phyloP scores from a whole-genome alignment of 2,329 filamentous ascomycete genomes.

The Biscogniauxia mediterranea region DNA sequence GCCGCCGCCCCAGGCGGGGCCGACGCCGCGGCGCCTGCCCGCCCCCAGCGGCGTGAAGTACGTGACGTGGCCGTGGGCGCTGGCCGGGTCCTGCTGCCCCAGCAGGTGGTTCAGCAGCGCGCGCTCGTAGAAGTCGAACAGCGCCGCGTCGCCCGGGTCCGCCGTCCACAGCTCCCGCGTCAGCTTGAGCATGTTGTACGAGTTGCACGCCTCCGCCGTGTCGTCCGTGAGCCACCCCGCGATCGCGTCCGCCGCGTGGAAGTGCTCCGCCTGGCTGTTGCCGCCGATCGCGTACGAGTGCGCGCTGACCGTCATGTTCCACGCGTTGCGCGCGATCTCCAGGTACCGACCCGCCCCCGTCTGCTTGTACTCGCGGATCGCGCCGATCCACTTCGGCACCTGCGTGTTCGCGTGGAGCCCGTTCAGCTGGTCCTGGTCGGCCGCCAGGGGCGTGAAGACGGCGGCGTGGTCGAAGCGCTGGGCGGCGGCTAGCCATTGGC shows the following conservation, averaged over 20 bases:
- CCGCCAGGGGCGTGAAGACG: slow-evolving; percentile 46
- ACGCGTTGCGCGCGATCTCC: slow-evolving; percentile 50
- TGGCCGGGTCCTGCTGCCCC: slow-evolving; percentile 45
- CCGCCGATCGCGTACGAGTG: slow-evolving; percentile 54
- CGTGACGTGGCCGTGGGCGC: slow-evolving; percentile 48
- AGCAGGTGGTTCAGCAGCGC: slow-evolving; percentile 50
- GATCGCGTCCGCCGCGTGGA: slow-evolving; percentile 46
- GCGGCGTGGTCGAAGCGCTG: slow-evolving; percentile 49
- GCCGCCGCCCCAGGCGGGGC: slow-evolving; percentile 52
- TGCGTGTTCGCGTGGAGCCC: slow-evolving; percentile 54
- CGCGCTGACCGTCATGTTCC: slow-evolving; percentile 43
- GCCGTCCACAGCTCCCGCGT: slow-evolving; percentile 50
- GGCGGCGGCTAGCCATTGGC: slow-evolving; percentile 45
- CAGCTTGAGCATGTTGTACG: slow-evolving; percentile 57
- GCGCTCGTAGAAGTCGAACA: slow-evolving; percentile 54
- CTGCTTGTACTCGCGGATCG: slow-evolving; percentile 46
- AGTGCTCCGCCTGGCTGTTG: slow-evolving; percentile 54
- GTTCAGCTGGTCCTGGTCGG: slow-evolving; percentile 43
- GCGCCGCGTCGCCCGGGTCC: slow-evolving; percentile 39
- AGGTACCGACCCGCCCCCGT: slow-evolving; percentile 44
- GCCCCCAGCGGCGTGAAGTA: slow-evolving; percentile 52
- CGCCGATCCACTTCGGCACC: slow-evolving; percentile 54
- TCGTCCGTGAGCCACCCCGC: slow-evolving; percentile 42
- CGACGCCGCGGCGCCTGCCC: slow-evolving; percentile 46
- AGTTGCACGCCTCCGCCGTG: slow-evolving; percentile 52